Evolutionary conservation across 1,284 basidiomycete genomes (phyloP), one percentile per base, ranked within the genome.

Genomic region (Tremellales sp.): DNA sequence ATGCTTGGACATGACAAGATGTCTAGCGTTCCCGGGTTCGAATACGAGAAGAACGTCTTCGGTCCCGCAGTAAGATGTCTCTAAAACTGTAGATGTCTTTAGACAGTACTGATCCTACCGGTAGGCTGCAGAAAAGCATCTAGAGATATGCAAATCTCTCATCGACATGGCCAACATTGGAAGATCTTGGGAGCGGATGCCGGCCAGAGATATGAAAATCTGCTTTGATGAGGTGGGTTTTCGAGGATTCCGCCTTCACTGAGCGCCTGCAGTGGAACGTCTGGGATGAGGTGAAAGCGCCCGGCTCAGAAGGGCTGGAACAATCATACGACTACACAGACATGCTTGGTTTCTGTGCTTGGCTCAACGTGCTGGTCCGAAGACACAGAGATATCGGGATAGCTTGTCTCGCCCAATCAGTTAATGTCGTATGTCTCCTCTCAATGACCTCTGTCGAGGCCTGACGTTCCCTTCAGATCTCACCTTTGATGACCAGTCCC

Each of bases 301-400:
- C 65, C 22, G 63, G 62, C 13, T 55, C 57, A 4, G 77, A 78
- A 40, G 81, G 80, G 0, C 74, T 81, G 0, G 79, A 82, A 55
- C 80, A 71, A 55, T 46, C 75, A 73, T 82, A 82, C 60, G 79
- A 79, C 51, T 70, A 79, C 24, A 78, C 78, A 3, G 81, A 82
- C 60, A 80, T 79, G 27, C 72, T 82, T 4, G 80, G 79, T 56
- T 71, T 70, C 60, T 77, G 77, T 4, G 73, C 78, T 3, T 83
- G 81, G 80, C 66, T 83, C 45, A 80, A 82, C 63, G 76, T 81
- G 12, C 79, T 82, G 51, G 75, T 82, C 14, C 73, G 80, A 10
- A 79, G 82, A 43, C 77, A 78, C 3, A 77, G 80, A 56, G 70
- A 80, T 18, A 77, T 82, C 38, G 78, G 78, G 46, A 79, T 82